Evolutionary conservation across 2,329 filamentous ascomycete genomes (phyloP).

Genomic region (Botrytis elliptica): DNA sequence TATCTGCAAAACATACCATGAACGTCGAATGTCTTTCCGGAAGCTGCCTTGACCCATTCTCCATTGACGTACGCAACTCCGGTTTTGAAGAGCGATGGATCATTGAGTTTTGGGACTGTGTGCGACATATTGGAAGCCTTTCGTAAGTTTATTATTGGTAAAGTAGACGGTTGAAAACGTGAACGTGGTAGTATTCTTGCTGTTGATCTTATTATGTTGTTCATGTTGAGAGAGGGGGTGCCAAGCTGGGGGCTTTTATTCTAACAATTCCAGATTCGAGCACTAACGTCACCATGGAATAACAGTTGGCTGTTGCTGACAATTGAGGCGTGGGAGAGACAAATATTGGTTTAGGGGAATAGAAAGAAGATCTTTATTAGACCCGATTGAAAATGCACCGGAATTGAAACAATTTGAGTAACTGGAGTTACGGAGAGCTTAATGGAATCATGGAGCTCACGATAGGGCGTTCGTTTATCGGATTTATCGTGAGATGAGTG

Average conservation of each 20-base stretch:
- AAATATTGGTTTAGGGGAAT: background rate
- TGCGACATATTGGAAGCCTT: conserved; percentile 35
- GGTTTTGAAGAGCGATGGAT: conserved; percentile 79
- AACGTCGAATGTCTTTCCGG: conserved; percentile 89
- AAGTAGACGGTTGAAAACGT: conserved; percentile 32
- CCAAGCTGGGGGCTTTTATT: conserved; percentile 8
- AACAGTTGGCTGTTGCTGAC: conserved; percentile 14
- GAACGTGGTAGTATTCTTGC: conserved; percentile 29
- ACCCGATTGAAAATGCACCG: background rate
- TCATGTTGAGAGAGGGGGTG: conserved; percentile 28
- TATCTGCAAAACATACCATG: conserved; percentile 49
- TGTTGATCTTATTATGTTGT: conserved; percentile 30
- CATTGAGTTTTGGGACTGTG: conserved; percentile 60
- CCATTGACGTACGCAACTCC: conserved; percentile 84
- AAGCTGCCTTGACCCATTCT: conserved; percentile 82
- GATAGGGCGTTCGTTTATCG: background rate
- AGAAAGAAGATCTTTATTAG: background rate
- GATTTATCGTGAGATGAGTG: conserved; percentile 2
- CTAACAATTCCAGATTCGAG: conserved; percentile 6
- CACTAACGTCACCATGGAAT: conserved; percentile 14
- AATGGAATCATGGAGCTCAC: background rate
- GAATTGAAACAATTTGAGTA: background rate
- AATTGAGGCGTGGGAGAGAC: background rate
- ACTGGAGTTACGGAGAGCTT: conserved; percentile 12
- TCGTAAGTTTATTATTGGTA: conserved; percentile 30